Evolutionary conservation across 768 basidiomycete genomes (phyloP).

Genomic region (Lactarius pseudohatsudake): DNA sequence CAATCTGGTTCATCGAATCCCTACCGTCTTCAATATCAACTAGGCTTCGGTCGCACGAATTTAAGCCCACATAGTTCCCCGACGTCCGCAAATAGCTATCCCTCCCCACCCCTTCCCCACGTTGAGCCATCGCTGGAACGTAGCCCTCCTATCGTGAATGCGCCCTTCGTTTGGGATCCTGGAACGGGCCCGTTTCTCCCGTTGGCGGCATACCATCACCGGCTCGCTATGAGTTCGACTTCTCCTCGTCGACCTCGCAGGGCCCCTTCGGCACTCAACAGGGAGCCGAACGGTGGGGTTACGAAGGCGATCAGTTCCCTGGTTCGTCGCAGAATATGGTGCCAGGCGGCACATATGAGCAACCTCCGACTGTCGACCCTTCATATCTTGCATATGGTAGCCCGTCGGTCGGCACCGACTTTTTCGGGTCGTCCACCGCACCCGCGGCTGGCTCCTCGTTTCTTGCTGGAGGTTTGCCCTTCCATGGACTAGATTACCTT

Average conservation of each 20-base stretch:
- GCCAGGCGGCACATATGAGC: slow-evolving; percentile 16
- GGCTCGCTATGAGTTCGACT: slow-evolving; percentile 28
- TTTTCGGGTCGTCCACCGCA: slow-evolving; percentile 42
- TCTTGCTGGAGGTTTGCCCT: slow-evolving; percentile 73
- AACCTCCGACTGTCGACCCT: slow-evolving; percentile 27
- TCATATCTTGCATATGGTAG: slow-evolving; percentile 26
- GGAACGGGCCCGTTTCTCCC: slow-evolving; percentile 27
- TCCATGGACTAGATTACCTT: slow-evolving; percentile 81
- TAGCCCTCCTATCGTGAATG: slow-evolving; percentile 52
- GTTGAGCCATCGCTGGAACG: slow-evolving; percentile 52
- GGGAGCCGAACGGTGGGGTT: slow-evolving; percentile 18
- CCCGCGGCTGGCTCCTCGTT: slow-evolving; percentile 65
- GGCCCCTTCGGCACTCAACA: slow-evolving; percentile 13
- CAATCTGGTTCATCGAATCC: slow-evolving; percentile 28
- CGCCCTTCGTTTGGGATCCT: slow-evolving; percentile 39
- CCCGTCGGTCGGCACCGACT: slow-evolving; percentile 21
- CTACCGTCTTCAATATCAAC: slow-evolving; percentile 32
- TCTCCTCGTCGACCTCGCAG: slow-evolving; percentile 16
- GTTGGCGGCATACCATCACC: slow-evolving; percentile 22
- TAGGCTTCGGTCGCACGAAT: slow-evolving; percentile 38
- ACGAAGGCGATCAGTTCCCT: slow-evolving; percentile 25
- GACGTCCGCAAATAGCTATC: slow-evolving; percentile 61
- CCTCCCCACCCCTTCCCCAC: slow-evolving; percentile 63
- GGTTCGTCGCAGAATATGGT: slow-evolving; percentile 14
- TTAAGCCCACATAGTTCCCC: slow-evolving; percentile 75